These are phyloP conservation scores for Yamadazyma dushanensis DNA, from an alignment of 1,139 yeast genomes.

Conservation along the genomic window DNA sequence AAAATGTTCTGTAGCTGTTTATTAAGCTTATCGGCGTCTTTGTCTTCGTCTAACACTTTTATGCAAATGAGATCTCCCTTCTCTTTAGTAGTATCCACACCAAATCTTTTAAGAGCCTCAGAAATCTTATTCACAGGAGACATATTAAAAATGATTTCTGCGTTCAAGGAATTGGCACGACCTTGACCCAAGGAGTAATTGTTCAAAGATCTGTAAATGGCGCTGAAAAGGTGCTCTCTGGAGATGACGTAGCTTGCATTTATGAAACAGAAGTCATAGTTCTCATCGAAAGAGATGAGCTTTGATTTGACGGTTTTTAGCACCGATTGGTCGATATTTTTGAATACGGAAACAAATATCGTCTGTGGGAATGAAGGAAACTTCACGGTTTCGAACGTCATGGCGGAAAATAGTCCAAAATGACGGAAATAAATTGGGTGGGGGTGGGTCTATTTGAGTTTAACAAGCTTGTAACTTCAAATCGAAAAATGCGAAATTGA, in stretches of 20 bases:
- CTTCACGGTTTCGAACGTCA: slow-evolving; percentile 15
- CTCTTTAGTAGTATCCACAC: slow-evolving; percentile 30
- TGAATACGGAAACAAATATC: slow-evolving; percentile 26
- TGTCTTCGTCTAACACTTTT: slow-evolving; percentile 23
- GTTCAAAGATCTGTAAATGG: slow-evolving; percentile 35
- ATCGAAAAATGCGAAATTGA: slow-evolving; percentile 1
- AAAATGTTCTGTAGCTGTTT: slow-evolving; percentile 20
- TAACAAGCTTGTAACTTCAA: no score
- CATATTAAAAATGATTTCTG: slow-evolving; percentile 43
- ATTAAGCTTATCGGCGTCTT: slow-evolving; percentile 13
- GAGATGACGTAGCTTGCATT: slow-evolving; percentile 40
- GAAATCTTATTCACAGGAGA: slow-evolving; percentile 45
- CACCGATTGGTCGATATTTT: slow-evolving; percentile 18
- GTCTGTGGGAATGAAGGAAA: slow-evolving; percentile 35
- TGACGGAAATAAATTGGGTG: background rate
- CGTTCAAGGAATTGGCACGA: slow-evolving; percentile 42
- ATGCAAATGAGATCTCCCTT: slow-evolving; percentile 26
- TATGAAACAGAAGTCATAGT: slow-evolving; percentile 42
- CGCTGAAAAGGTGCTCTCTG: slow-evolving; percentile 33
- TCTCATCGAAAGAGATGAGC: slow-evolving; percentile 30
- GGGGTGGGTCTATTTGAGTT: no score
- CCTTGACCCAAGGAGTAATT: slow-evolving; percentile 26
- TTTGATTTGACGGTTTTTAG: slow-evolving; percentile 28
- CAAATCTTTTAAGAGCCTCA: slow-evolving; percentile 46
- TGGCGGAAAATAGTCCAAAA: slow-evolving; percentile 2